These are phyloP conservation scores for Colletotrichum abscissum DNA, from an alignment of 2,329 filamentous ascomycete genomes.

Conservation along the genomic window DNA sequence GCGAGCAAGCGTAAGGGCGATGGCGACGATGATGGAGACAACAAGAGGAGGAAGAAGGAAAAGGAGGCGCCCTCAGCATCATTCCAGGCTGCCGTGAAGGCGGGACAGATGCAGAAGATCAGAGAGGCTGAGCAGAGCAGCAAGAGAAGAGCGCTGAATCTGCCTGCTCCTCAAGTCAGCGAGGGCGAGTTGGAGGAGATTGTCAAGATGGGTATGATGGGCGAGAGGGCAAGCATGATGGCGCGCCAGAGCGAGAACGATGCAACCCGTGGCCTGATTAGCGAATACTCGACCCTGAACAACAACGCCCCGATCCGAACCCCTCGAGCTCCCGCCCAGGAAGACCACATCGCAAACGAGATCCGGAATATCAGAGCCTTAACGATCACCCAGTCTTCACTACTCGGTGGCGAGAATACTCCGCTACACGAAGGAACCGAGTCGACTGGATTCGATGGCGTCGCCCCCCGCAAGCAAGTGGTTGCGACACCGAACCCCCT, in stretches of 20 bases:
- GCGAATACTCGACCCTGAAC: constrained; percentile 86
- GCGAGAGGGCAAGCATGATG: constrained; percentile 82
- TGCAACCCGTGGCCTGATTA: constrained; percentile 85
- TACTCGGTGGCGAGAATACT: constrained; percentile 94
- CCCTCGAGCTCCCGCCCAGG: constrained; percentile 88
- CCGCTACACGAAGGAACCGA: constrained; percentile 83
- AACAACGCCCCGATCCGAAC: constrained; percentile 90
- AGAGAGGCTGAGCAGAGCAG: constrained; percentile 97
- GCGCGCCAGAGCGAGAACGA: constrained; percentile 85
- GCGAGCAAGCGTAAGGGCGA: constrained; percentile 95
- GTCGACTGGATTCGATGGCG: constrained; percentile 90
- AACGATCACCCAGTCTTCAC: constrained; percentile 92
- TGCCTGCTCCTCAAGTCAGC: constrained; percentile 91
- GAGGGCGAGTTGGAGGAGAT: constrained; percentile 96
- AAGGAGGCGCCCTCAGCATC: constrained; percentile 83
- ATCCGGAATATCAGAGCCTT: constrained; percentile 92
- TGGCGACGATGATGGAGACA: constrained; percentile 81
- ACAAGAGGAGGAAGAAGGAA: constrained; percentile 87
- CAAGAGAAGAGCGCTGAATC: constrained; percentile 84
- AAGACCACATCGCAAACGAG: constrained; percentile 96
- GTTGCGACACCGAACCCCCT: constrained; percentile 95
- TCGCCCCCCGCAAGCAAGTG: constrained; percentile 81
- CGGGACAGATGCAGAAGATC: constrained; percentile 93
- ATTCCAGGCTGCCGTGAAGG: constrained; percentile 89
- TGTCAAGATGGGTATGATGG: constrained; percentile 97